A percentile compares a stretch with the other conserved stretches of the same genome.
These are phyloP conservation scores for Aspergillus fischeri DNA, from an alignment of 2,329 filamentous ascomycete genomes.

Conservation along the genomic window DNA sequence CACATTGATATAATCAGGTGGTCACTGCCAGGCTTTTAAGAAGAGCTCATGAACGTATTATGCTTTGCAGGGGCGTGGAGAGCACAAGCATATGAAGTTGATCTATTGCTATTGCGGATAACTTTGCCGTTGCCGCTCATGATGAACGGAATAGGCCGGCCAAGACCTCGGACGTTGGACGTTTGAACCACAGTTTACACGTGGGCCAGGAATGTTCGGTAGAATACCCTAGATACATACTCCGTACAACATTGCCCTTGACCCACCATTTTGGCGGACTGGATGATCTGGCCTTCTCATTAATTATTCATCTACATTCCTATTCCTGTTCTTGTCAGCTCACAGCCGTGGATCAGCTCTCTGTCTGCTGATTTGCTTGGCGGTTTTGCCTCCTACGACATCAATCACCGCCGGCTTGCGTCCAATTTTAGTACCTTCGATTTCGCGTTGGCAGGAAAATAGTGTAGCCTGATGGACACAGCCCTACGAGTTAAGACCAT, in stretches of 20 bases:
- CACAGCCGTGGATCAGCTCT: not conserved
- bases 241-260: not conserved
- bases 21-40: not conserved
- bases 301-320: not conserved
- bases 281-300: not conserved
- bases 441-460: slow-evolving; percentile 9
- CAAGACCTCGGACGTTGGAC: not conserved
- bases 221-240: not conserved
- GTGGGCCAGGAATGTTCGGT: slow-evolving; percentile 9
- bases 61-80: no score
- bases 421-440: slow-evolving; percentile 7
- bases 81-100: not conserved
- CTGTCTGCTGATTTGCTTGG: not conserved
- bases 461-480: slow-evolving; percentile 28
- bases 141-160: not conserved
- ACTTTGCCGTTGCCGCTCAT: not conserved
- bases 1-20: not conserved
- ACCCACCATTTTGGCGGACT: slow-evolving; percentile 8
- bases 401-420: not conserved
- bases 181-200: slow-evolving; percentile 8
- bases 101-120: not conserved
- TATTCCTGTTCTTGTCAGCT: not conserved
- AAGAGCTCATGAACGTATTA: not conserved
- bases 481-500: slow-evolving; percentile 10
- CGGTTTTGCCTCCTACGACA: not conserved